Base-by-base conservation (phyloP, 352 stramenopile genomes). In the Pythium dissimile region DNA sequence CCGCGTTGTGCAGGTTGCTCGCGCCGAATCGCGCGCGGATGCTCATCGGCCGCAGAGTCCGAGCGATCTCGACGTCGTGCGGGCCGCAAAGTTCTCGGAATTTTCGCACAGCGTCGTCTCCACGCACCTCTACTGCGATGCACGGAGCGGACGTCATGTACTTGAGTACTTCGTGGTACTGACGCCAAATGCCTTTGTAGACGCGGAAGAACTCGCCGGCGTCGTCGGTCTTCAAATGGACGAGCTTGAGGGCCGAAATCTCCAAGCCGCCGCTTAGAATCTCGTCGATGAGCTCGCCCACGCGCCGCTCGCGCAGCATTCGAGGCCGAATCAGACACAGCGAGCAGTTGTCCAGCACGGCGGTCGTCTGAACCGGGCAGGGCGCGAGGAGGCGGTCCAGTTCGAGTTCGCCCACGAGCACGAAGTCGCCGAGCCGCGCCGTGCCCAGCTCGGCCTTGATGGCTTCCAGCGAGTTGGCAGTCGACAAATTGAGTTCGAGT, bases 171-270 rank as follows among this genome's bases (percentile, higher is more conserved):
- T 95, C 85, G 58, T 91, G 78, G 45, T 93, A 91, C 43, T 89
- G 77, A 18, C 75, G 75, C 28, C 77, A 69, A 34, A 89, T 67
- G 38, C 77, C 79, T 46, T 87, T 90, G 72, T 91, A 91, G 20
- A 98, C 86, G 46, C 93, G 83, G 27, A 97, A 80, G 52, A 98
- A 97, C 54, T 98, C 90, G 35, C 94, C 75, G 0, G 87, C 89
- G 34, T 86, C 67, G 15, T 73, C 66, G 54, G 87, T 85, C 18
- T 87, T 77, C 16, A 98, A 65, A 21, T 85, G 77, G 50, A 97
- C 76, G 34, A 86, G 72, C 59, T 95, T 85, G 23, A 97, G 65
- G 1, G 92, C 92, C 18, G 88, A 96, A 15, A 98, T 66, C 43
- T 97, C 85, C 64, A 95, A 97, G 13, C 86, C 89, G 12, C 80